Percentiles rank a stretch among this genome's conserved stretches.
phyloP scores from a whole-genome alignment of 331 rosid genomes.

The Malus hybrid region DNA sequence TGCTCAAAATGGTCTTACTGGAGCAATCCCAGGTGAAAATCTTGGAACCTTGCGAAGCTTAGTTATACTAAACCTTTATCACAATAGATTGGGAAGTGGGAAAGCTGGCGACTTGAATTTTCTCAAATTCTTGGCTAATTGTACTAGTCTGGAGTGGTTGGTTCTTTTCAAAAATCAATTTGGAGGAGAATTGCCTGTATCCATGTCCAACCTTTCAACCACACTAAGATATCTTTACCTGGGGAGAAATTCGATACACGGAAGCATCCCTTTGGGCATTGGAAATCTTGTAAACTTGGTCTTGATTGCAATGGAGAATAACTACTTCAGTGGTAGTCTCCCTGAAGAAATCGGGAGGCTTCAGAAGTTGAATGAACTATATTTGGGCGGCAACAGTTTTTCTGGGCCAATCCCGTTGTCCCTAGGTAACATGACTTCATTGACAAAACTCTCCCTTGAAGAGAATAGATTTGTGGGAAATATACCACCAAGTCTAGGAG shows the following conservation, averaged over 20 bases:
- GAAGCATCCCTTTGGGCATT: neutral
- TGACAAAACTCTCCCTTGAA: neutral
- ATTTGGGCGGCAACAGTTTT: neutral
- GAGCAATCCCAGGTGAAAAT: constrained; percentile 26
- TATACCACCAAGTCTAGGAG: neutral
- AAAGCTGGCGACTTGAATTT: constrained; percentile 24
- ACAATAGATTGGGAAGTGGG: neutral
- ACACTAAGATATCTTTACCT: neutral
- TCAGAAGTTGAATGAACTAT: neutral
- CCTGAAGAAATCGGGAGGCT: neutral
- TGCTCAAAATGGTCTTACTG: constrained; percentile 27
- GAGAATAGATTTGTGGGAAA: neutral
- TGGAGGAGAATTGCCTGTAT: neutral
- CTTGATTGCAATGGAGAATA: neutral
- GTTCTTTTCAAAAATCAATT: neutral
- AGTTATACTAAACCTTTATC: neutral
- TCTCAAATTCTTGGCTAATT: constrained; percentile 3
- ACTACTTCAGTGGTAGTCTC: neutral
- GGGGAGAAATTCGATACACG: neutral
- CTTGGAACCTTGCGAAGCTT: constrained; percentile 33
- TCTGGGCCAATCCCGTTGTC: neutral
- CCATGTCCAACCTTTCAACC: neutral
- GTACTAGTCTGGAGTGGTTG: neutral
- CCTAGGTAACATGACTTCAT: neutral
- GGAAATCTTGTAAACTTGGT: neutral